Percentiles rank a stretch among this genome's conserved stretches.
Evolutionary conservation across 768 basidiomycete species (phyloP).

Genomic region (Clitopilus hobsonii): DNA sequence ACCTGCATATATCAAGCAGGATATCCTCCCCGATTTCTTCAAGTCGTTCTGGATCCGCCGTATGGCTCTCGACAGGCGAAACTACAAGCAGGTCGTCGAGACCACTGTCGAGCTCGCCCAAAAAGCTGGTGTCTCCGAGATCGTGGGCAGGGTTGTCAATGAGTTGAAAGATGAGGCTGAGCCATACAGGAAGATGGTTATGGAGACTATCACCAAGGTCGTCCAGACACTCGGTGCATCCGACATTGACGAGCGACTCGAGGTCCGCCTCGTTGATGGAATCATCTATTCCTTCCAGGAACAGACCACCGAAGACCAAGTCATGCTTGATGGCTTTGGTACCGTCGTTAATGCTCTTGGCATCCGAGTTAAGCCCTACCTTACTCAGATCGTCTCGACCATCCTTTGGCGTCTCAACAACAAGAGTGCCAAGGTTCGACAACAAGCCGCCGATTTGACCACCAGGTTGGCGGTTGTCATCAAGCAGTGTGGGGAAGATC

Average conservation of each 20-base stretch:
- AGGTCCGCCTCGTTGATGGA: slow-evolving; percentile 92
- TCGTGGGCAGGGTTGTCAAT: slow-evolving; percentile 84
- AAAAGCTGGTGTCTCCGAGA: slow-evolving; percentile 95
- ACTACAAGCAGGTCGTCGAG: slow-evolving; percentile 96
- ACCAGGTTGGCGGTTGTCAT: slow-evolving; percentile 95
- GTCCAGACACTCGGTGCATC: slow-evolving; percentile 92
- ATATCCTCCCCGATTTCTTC: slow-evolving; percentile 99
- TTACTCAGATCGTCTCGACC: slow-evolving; percentile 98
- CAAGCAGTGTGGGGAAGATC: slow-evolving; percentile 98
- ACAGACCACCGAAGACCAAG: slow-evolving; percentile 97
- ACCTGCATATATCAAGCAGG: slow-evolving; percentile 91
- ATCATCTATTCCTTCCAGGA: slow-evolving; percentile 99
- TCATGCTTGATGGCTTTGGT: slow-evolving; percentile 98
- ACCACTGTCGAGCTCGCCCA: slow-evolving; percentile 98
- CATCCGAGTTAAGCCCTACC: slow-evolving; percentile 95
- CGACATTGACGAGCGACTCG: slow-evolving; percentile 93
- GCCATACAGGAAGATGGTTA: slow-evolving; percentile 98
- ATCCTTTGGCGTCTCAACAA: slow-evolving; percentile 99
- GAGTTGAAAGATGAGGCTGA: slow-evolving; percentile 90
- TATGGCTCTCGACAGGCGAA: slow-evolving; percentile 95
- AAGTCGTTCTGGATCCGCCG: slow-evolving; percentile 98
- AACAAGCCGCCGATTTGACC: slow-evolving; percentile 98
- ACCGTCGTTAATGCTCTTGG: slow-evolving; percentile 96
- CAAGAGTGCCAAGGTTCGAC: slow-evolving; percentile 98
- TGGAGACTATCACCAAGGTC: slow-evolving; percentile 99